Base-by-base conservation (phyloP, 768 basidiomycete species). In the Pleurotus cornucopiae region DNA sequence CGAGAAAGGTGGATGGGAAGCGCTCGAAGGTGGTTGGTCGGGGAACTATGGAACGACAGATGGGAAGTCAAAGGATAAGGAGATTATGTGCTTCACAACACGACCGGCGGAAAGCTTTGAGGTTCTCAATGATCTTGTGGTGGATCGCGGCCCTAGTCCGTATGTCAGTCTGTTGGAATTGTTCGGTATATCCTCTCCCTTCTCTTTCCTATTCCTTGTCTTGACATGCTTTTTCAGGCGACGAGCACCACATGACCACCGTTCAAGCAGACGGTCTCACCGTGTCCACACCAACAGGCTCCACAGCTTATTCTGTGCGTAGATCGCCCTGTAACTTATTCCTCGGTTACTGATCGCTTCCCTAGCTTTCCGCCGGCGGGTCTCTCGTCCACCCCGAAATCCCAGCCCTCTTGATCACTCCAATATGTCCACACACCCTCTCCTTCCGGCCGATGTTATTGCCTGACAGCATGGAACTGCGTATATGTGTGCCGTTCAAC, bases 401-500 rank as follows among this genome's bases (percentile, higher is more conserved):
- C 41, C 97, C 97, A 0, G 92, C 97, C 1, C 79, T 99, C 55
- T 77, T 98, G 58, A 96, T 99, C 63, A 95, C 95, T 1, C 97
- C 97, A 4, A 95, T 99, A 59, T 98, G 96, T 67, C 97, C 97
- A 0, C 97, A 99, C 68, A 99, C 97, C 0, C 81, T 99, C 12
- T 98, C 95, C 23, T 99, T 99, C 81, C 84, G 97, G 44, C 97
- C 97, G 2, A 98, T 99, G 95, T 83, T 99, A 5, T 77, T 99
- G 20, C 97, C 97, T 5, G 97, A 99, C 66, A 95, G 89, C 65
- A 98, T 98, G 94, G 96, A 98, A 65, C 79, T 99, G 39, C 86
- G 97, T 3, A 92, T 99, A 34, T 98, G 96, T 63, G 97, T 99
- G n/a, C 97, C 97, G 6, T 98, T 93, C 76, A 98, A 98, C 70